Evolutionary conservation across 2,329 filamentous ascomycete genomes (phyloP).

Genomic region (Cladophialophora chaetospira): DNA sequence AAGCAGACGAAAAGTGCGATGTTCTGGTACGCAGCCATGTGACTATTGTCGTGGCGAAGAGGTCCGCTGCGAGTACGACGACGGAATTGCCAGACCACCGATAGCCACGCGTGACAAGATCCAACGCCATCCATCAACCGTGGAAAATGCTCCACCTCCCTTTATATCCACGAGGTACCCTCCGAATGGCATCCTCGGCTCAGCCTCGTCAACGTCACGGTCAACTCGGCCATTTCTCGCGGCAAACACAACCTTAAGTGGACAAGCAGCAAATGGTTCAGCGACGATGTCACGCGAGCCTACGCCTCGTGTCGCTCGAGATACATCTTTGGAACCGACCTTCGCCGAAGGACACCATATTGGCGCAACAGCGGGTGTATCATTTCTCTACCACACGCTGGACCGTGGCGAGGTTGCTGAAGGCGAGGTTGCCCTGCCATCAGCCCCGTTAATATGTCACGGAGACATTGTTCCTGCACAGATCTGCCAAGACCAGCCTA

Average conservation of each 20-base stretch:
- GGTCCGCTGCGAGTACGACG: conserved; percentile 30
- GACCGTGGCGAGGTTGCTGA: conserved; percentile 39
- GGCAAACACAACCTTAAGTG: not conserved
- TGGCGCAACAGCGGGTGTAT: conserved; percentile 50
- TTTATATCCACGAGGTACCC: not conserved
- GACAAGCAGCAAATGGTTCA: not conserved
- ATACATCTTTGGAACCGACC: conserved; percentile 26
- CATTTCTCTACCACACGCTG: conserved; percentile 65
- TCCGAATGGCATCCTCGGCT: not conserved
- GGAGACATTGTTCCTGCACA: conserved; percentile 49
- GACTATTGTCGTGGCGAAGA: conserved; percentile 30
- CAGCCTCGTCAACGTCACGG: no score
- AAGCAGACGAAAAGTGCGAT: conserved; percentile 30
- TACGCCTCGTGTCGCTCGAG: conserved; percentile 11
- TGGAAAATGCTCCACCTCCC: not conserved
- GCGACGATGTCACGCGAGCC: not conserved
- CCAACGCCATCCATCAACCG: not conserved
- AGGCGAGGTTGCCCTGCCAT: conserved; percentile 44
- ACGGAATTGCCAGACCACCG: conserved; percentile 14
- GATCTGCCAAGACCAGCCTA: conserved; percentile 34
- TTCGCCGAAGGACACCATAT: conserved; percentile 50
- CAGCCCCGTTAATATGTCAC: conserved; percentile 32
- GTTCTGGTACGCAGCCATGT: conserved; percentile 30
- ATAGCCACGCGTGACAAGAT: not conserved
- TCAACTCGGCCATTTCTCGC: not conserved